Evolutionary conservation across 129 eudicot species (phyloP), one percentile per base, ranked within the genome.

Genomic region (Lactuca sativa): DNA sequence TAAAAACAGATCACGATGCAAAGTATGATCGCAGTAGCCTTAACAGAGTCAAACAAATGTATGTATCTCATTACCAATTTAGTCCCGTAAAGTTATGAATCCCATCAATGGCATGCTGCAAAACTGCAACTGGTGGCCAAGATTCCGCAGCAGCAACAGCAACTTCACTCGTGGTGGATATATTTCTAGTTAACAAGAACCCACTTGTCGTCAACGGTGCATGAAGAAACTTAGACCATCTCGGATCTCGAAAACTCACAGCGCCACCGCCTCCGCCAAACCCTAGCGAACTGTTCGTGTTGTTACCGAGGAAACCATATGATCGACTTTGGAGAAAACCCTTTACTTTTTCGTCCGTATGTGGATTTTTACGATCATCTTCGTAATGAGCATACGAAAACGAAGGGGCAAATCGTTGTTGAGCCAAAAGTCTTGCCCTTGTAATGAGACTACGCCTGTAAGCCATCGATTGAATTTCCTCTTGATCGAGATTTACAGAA

Each of bases 91-190:
- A 64, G 57, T 15, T 66, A 77, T 92, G 97, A 55, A 92, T 65
- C 54, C 81, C 78, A 59, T 86, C 93, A 67, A 88, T 91, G 31
- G 79, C 67, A 62, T 88, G 78, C 70, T 88, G 97, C 82, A 91
- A 82, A 2, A 80, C 84, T 13, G 89, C 89, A 72, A 92, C 91
- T 0, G 97, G 96, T 4, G 65, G 67, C 73, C 77, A 86, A 14
- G 95, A 92, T 69, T 88, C 98, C 0, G 95, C 95, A 51, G 90
- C 86, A 6, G 96, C 97, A 56, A 73, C 44, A 10, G 96, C 93
- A 30, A 91, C 90, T 77, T 91, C 97, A 69, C 77, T 64, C 4
- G 76, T 6, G n/a, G 78, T 84, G 2, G 96, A 89, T 72, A 78
- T 78, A 72, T 83, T 76, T 64, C 88, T 81, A 40, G 64, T 64